Evolutionary conservation across 2,329 filamentous ascomycete genomes (phyloP).

Genomic region (Phaeoacremonium minimum): DNA sequence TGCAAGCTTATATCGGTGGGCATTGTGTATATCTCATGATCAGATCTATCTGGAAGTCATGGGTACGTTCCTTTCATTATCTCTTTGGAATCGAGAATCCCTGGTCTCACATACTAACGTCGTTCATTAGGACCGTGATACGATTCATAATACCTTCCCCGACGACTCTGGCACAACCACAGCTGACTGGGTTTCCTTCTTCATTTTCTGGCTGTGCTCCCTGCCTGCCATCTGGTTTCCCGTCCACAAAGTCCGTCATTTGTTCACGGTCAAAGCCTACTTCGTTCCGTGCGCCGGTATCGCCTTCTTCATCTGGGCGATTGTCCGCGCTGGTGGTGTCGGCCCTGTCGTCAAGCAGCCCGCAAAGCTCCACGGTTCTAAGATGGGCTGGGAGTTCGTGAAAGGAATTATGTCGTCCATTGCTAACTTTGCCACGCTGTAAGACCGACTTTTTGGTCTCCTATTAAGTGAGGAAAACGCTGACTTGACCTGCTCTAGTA

Average conservation of each 20-base stretch:
- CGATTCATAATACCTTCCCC: conserved; percentile 64
- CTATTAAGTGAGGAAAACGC: too few species aligned
- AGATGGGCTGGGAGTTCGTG: conserved; percentile 76
- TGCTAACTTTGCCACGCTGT: conserved; percentile 83
- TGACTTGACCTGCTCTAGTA: too few species aligned
- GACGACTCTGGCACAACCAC: conserved; percentile 66
- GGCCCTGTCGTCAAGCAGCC: conserved; percentile 76
- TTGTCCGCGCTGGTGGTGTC: conserved; percentile 75
- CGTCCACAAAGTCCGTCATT: conserved; percentile 80
- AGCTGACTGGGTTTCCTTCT: conserved; percentile 73
- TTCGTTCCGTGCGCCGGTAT: conserved; percentile 81
- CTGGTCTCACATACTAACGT: conserved; percentile 9
- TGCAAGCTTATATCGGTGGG: conserved; percentile 81
- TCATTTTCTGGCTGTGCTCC: conserved; percentile 79
- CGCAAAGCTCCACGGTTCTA: conserved; percentile 58
- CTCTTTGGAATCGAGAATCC: too few species aligned
- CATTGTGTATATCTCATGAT: conserved; percentile 89
- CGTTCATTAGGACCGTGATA: conserved; percentile 35
- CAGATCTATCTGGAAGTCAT: conserved; percentile 72
- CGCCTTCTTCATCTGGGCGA: conserved; percentile 82
- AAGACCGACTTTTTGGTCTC: too few species aligned
- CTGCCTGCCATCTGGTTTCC: conserved; percentile 86
- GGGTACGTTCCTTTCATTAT: conserved; percentile 35
- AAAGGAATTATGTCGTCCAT: conserved; percentile 85
- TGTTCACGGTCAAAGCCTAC: conserved; percentile 87